phyloP scores from a whole-genome alignment of 148 eudicot species.

The Polygonum aviculare region DNA sequence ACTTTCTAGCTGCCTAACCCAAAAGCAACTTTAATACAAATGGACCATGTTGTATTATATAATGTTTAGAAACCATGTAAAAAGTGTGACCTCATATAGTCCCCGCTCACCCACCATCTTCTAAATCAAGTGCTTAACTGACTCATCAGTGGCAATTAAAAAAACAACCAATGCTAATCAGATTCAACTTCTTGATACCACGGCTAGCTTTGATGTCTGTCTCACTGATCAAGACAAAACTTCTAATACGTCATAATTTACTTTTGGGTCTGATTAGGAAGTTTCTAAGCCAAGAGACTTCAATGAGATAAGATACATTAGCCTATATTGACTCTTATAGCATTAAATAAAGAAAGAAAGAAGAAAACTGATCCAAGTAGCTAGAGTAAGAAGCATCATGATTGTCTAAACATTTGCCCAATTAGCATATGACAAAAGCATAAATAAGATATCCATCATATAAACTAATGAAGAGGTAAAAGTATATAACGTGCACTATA shows the following conservation, averaged over 20 bases:
- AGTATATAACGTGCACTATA: background rate
- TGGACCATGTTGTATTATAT: background rate
- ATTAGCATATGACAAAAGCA: slow-evolving; percentile 2
- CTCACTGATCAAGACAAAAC: background rate
- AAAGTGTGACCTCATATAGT: slow-evolving; percentile 5
- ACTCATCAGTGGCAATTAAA: background rate
- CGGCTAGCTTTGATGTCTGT: background rate
- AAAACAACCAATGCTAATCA: background rate
- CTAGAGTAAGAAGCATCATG: background rate
- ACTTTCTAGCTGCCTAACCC: background rate
- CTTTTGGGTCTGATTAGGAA: background rate
- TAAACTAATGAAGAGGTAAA: background rate
- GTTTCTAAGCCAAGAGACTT: background rate
- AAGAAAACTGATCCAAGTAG: background rate
- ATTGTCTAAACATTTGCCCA: background rate
- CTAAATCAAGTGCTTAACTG: background rate
- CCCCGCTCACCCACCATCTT: slow-evolving; percentile 1
- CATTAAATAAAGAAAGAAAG: background rate
- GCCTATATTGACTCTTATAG: background rate
- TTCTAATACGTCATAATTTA: background rate
- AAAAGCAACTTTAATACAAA: background rate
- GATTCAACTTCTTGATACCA: background rate
- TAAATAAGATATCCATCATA: background rate
- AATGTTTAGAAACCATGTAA: background rate
- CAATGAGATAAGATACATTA: background rate